Percentiles rank a stretch among this genome's conserved stretches.
Conservation (phyloP, 257 asterid species). For the Solanum microdontum region DNA sequence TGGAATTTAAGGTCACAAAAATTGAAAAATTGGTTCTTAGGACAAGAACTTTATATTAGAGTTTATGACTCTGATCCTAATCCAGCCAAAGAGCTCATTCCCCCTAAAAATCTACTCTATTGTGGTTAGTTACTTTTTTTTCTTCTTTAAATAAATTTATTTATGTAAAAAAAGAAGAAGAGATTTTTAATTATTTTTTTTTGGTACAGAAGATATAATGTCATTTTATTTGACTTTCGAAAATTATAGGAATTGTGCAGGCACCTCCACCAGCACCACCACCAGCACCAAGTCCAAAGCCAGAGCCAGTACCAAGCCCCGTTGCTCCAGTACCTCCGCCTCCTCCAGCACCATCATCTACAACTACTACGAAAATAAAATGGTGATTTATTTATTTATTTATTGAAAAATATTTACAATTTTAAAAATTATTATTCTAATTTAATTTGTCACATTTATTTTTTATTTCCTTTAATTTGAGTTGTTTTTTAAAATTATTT, state of each 20-base stretch:
- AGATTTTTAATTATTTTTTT: too few relatives aligned
- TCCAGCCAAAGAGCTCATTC: conserved; percentile 37
- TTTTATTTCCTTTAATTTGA: not conserved
- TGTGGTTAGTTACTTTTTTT: conserved; percentile 31
- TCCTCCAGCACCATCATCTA: not conserved
- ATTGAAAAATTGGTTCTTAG: conserved; percentile 41
- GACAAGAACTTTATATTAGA: conserved; percentile 69
- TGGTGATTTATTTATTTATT: not conserved
- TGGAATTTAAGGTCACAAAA: conserved; percentile 77
- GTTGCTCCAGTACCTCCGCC: not conserved
- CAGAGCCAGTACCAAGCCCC: conserved; percentile 14
- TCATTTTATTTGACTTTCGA: not conserved
- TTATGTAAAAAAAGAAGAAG: not conserved
- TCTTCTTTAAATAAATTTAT: not conserved
- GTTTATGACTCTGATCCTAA: conserved; percentile 51
- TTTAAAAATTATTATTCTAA: not conserved
- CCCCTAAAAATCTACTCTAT: conserved; percentile 41
- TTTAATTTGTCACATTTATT: not conserved
- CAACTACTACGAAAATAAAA: not conserved
- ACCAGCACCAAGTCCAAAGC: not conserved
- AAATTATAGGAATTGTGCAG: conserved; percentile 21
- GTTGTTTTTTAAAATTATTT: not conserved
- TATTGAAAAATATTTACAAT: not conserved
- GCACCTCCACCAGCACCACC: conserved; percentile 20
- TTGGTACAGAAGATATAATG: not conserved